Evolutionary conservation across 495 filamentous ascomycete species (phyloP), one percentile per base, ranked within the genome.

Genomic region (Cryomyces minteri): DNA sequence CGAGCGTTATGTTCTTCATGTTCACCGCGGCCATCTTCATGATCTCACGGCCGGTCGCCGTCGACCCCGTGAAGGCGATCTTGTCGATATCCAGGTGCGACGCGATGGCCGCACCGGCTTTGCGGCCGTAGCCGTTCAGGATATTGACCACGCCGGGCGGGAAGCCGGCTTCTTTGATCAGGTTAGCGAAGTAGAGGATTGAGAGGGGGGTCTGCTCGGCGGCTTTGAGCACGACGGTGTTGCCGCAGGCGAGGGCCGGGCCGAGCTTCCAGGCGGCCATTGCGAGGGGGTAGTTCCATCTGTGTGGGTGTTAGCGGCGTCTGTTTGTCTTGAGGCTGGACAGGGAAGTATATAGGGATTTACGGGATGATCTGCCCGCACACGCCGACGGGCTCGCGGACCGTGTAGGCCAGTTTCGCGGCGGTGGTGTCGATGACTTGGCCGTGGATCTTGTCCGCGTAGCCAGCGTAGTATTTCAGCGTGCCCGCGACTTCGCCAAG

Each of bases 201-300:
- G 82, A 87, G 39, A 96, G 71, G 0, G 88, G 88, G 4, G 88
- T 93, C 61, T 96, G 88, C 62, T 96, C 88, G 4, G 88, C 87
- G 18, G 87, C 74, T 64, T 96, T 96, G 43, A 96, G 61, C 3
- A 96, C 77, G 34, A 94, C 61, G 2, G 84, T 84, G 59, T 96
- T 96, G 14, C 88, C 86, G 52, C 80, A 85, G 46, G 82, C 82
- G 31, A 96, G 69, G 5, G 88, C 88, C 9, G 88, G 88, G 4
- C 84, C 88, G 3, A 96, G 65, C 60, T 96, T 96, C 88, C 88
- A 94, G 5, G 86, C 82, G 1, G 85, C 84, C 88, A 94, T 94
- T 34, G 68, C 71, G 12, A 92, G 64, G 10, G 87, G 86, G 50
- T 83, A 93, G 54, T 94, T 93, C 86, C 87, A 93, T 59, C 39